Base-by-base conservation (phyloP, 768 basidiomycete species). In the Lentinula aciculospora region DNA sequence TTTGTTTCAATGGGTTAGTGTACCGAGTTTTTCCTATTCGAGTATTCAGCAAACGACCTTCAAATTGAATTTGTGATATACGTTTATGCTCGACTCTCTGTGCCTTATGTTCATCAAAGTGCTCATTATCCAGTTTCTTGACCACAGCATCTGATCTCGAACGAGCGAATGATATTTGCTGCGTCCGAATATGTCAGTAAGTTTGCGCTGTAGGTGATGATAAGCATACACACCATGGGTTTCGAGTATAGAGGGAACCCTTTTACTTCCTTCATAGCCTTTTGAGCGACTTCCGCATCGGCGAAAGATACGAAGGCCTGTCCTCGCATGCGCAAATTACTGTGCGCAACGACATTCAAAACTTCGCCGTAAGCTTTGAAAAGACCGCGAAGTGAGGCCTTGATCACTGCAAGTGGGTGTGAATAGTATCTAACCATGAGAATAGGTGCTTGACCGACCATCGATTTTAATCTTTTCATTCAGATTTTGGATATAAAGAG, bases 261-360 rank as follows among this genome's bases (percentile, higher is more conserved):
- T 60, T 86, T 81, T 39, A 98, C 94, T 70, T 99, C 97, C 76
- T 83, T 92, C 81, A 91, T 78, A 6, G 96, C 96, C 71, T 87
- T 89, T 66, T 81, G 78, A 34, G 97, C 97, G 58, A 82, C 81
- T 58, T 98, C 93, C 53, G 85, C 77, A 32, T 85, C 85, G 57
- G 80, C 80, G 70, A 99, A 97, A 36, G 92, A 93, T 36, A 99
- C 92, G 68, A 99, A 99, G 3, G 97, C 97, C 74, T 99, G 97
- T 15, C 97, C 97, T 37, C 97, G 82, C 97, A 99, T 99, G 37
- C 97, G 86, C 60, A 99, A 73, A 76, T 97, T 98, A 53, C 79
- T 74, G 71, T 99, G 97, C 9, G 95, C 94, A 19, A 94, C 89
- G n/a, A 99, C 93, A 67, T 96, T 93, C 27, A 98, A 73, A 17